Evolutionary conservation across 78 protist genomes (phyloP), one percentile per base, ranked within the genome.

Genomic region (Pigoraptor vietnamica): DNA sequence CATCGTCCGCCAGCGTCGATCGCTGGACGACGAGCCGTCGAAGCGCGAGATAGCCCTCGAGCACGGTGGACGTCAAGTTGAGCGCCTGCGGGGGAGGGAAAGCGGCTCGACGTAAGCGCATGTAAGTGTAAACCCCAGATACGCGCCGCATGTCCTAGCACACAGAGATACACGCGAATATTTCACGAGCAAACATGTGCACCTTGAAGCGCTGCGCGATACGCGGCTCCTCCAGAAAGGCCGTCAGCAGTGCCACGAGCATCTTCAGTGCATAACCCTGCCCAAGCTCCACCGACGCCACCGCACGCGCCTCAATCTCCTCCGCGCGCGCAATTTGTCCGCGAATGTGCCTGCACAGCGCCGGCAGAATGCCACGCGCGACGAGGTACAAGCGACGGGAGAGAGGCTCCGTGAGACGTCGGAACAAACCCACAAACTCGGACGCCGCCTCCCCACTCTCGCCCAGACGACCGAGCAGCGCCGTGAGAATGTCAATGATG

Each of bases 11-110:
- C 39, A 95, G 87, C 86, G 91, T 93, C 24, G 97, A 94, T 92
- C 96, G 92, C 89, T 96, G 97, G 33, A 94, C 56, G 23, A 96
- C 48, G 19, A 97, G 92, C 23, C 97, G 92, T 83, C 97, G 96
- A 37, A 96, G 95, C 19, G 91, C 40, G 14, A 97, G 90, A 84
- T 93, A 95, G 37, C 93, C 94, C 0, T 35, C 90, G 14, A 92
- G 93, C 56, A 37, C 39, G 37, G 37, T 29, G 86, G n/a, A 32
- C 92, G 89, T 90, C 56, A 93, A 90, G 24, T 79, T 36, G 37
- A 40, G 94, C 38, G 33, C 39, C 39, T 88, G 36, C 35, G 37
- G 86, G 39, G 25, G 25, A 33, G 33, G 40, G 10, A 14, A 33
- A 91, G 86, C 9, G 83, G 9, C 88, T 82, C 87, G 25, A 90